A percentile compares a stretch with the other conserved stretches of the same genome.
Evolutionary conservation across 2,329 filamentous ascomycete species (phyloP).

Genomic region (Microsporum ferrugineum): DNA sequence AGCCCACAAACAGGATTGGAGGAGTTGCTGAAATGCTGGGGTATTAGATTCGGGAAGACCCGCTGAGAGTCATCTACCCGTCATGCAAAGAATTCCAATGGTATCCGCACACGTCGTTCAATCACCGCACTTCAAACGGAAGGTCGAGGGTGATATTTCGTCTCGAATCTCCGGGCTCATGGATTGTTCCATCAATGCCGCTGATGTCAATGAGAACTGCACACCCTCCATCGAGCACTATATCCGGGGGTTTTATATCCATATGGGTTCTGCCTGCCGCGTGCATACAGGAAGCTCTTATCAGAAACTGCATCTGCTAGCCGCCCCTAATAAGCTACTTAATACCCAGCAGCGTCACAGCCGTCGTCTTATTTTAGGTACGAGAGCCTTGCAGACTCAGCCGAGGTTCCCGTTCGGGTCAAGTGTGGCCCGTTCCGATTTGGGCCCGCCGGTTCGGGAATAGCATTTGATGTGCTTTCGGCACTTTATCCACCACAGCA

Average conservation of each 20-base stretch:
- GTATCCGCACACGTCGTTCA: conserved; percentile 5
- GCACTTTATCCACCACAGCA: no score
- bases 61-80: neutral
- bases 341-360: no score
- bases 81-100: neutral
- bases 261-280: conserved; percentile 12
- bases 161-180: conserved; percentile 14
- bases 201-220: conserved; percentile 18
- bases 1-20: neutral
- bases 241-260: conserved; percentile 16
- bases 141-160: neutral
- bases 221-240: conserved; percentile 13
- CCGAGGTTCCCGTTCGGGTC: no score
- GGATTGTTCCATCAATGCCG: conserved; percentile 10
- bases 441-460: no score
- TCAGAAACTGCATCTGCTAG: no score
- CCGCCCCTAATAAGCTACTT: no score
- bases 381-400: no score
- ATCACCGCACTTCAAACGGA: neutral
- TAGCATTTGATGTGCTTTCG: no score
- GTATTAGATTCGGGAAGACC: neutral
- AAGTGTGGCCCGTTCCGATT: no score
- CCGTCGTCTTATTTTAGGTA: no score
- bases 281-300: neutral
- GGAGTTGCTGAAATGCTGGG: neutral